Evolutionary conservation across 495 filamentous ascomycete species (phyloP), one percentile per base, ranked within the genome.

Genomic region (Xylaria longipes): DNA sequence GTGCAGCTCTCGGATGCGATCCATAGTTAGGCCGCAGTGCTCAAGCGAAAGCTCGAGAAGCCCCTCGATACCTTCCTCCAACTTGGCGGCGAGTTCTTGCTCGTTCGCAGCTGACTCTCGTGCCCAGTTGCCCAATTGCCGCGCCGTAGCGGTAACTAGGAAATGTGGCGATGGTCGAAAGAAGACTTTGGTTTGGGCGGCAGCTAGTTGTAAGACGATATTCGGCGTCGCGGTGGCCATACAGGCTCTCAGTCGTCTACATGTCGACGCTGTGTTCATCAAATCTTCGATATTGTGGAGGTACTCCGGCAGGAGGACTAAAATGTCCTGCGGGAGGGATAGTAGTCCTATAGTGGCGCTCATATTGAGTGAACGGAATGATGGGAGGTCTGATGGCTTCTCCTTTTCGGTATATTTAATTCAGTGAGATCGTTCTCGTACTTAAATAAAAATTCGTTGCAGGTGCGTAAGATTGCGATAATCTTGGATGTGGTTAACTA

Each of bases 151-250:
- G n/a, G 77, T 75, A 31, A 77, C 73, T 22, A 85, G 78, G 67
- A 83, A 80, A 54, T 77, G 61, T 5, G 82, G 82, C 54, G 78
- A 73, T 6, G 81, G 82, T 12, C 79, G 77, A 73, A 82, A 85
- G 73, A 84, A 82, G 50, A 72, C 72, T 4, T 71, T 74, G n/a
- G 69, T 63, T 1, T 76, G 77, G 15, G 74, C 73, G 8, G 70
- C 75, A 14, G 82, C 79, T 0, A 83, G 77, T 11, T 61, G 74
- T 43, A 84, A 73, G 41, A 82, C 79, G 61, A 57, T 46, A 35
- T 66, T 57, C 1, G 76, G 70, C 5, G 20, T 50, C 1, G 58
- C 68, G 22, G 41, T 11, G 0, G 35, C 31, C 68, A 70, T 63
- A 33, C 61, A 50, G 0, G n/a, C 29, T 27, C 67, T 63, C 1